These are phyloP conservation scores for Microdochium paspali DNA, from an alignment of 2,329 filamentous ascomycete species.

Conservation along the genomic window DNA sequence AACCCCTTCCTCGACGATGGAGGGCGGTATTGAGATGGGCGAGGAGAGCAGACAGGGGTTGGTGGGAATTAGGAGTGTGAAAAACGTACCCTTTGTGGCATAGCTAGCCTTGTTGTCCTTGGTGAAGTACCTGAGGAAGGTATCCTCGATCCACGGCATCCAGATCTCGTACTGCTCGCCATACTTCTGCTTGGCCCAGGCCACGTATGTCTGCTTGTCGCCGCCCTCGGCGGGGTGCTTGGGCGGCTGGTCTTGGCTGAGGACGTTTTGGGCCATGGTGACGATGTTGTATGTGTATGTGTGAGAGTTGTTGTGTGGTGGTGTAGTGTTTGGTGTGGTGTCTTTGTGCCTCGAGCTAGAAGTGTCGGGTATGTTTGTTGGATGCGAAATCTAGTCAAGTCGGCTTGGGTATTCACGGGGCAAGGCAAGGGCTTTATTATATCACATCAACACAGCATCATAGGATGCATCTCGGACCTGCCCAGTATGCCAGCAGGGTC, in stretches of 20 bases:
- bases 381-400: no score
- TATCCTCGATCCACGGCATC: constrained; percentile 70
- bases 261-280: background rate
- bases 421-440: no score
- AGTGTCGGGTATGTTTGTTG: no score
- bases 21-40: background rate
- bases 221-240: background rate
- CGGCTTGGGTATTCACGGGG: no score
- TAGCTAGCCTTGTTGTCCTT: constrained; percentile 72
- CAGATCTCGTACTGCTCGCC: constrained; percentile 65
- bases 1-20: no score
- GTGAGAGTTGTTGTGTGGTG: background rate
- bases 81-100: constrained; percentile 54
- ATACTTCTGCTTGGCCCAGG: constrained; percentile 55
- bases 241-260: background rate
- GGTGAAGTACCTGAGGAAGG: constrained; percentile 63
- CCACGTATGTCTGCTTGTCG: constrained; percentile 20
- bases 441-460: no score
- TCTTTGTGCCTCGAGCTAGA: no score
- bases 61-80: no score
- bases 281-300: background rate
- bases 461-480: no score
- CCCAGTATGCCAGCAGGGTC: no score
- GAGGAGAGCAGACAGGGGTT: constrained; percentile 1
- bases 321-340: no score